Percentiles rank a stretch among this genome's conserved stretches.
Conservation (phyloP, 352 stramenopile genomes). For the Plasmopara halstedii region DNA sequence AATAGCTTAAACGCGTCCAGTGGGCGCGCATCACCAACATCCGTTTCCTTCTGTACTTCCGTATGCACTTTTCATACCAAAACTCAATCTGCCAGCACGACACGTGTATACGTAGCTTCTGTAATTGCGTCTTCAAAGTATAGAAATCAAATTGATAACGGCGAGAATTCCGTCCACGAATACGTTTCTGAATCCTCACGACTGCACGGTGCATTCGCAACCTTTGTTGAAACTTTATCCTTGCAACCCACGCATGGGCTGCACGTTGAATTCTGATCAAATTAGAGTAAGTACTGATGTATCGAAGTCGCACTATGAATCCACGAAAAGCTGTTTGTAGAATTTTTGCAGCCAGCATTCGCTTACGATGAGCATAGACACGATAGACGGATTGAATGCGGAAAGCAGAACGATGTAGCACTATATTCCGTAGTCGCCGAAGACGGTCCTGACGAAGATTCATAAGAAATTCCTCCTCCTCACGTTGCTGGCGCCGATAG, state of each 20-base stretch:
- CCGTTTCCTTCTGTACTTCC: conserved; percentile 18
- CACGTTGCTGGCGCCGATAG: conserved; percentile 24
- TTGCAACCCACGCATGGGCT: conserved; percentile 10
- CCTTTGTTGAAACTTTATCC: conserved; percentile 14
- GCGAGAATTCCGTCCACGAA: conserved; percentile 32
- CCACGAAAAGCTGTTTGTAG: conserved; percentile 27
- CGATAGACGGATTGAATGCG: conserved; percentile 26
- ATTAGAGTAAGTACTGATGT: conserved; percentile 1
- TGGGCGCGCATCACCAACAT: conserved; percentile 17
- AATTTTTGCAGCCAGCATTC: conserved; percentile 12
- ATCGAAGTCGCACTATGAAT: conserved; percentile 12
- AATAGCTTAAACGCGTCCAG: conserved; percentile 28
- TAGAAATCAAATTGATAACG: conserved; percentile 37
- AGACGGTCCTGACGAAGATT: conserved; percentile 15
- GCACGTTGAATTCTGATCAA: conserved; percentile 15
- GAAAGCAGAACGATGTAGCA: conserved; percentile 23
- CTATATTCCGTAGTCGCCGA: conserved; percentile 17
- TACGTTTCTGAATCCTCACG: conserved; percentile 37
- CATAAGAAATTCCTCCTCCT: conserved; percentile 24
- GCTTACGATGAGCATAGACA: conserved; percentile 19
- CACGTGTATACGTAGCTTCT: conserved; percentile 26
- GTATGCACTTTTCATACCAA: conserved; percentile 30
- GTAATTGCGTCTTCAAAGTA: conserved; percentile 25
- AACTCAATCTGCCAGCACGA: conserved; percentile 47
- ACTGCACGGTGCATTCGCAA: conserved; percentile 15